These are phyloP conservation scores for Sporothrix pseudoabietina DNA, from an alignment of 2,329 filamentous ascomycete genomes.

Conservation along the genomic window DNA sequence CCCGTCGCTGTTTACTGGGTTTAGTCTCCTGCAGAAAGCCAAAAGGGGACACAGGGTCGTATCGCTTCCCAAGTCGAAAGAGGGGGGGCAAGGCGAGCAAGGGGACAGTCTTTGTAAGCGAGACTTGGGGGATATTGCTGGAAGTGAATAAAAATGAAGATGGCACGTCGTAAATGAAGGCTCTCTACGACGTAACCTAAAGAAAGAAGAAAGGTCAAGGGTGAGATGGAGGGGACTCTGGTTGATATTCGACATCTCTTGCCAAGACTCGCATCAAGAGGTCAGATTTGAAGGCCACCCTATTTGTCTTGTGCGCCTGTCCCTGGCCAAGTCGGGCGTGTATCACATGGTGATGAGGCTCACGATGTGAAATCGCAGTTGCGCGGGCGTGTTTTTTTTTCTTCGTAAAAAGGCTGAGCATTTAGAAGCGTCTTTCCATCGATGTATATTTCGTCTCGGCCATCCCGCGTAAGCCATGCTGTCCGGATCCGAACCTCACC, in stretches of 20 bases:
- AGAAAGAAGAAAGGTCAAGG: not conserved
- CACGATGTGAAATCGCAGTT: not conserved
- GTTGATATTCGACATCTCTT: conserved; percentile 5
- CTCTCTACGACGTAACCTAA: not conserved
- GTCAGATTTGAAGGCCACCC: not conserved
- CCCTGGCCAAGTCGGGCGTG: not conserved
- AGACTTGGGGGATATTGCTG: not conserved
- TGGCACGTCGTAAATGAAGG: no score
- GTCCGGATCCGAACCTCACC: not conserved
- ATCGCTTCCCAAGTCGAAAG: conserved; percentile 10
- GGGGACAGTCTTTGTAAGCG: not conserved
- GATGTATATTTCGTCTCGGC: not conserved
- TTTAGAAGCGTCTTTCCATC: not conserved
- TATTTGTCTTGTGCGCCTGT: not conserved
- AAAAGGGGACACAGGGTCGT: conserved; percentile 25
- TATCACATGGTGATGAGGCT: not conserved
- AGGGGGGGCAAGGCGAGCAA: not conserved
- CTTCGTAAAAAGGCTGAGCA: not conserved
- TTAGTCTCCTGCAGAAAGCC: conserved; percentile 27
- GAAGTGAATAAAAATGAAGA: not conserved
- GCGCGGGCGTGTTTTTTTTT: not conserved
- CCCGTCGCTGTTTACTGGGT: not conserved
- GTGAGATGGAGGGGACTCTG: not conserved
- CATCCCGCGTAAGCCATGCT: not conserved
- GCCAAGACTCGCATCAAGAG: not conserved